Percentiles rank a stretch among this genome's conserved stretches.
These are phyloP conservation scores for Chiua sp. DNA, from an alignment of 1,284 basidiomycete species.

Conservation along the genomic window DNA sequence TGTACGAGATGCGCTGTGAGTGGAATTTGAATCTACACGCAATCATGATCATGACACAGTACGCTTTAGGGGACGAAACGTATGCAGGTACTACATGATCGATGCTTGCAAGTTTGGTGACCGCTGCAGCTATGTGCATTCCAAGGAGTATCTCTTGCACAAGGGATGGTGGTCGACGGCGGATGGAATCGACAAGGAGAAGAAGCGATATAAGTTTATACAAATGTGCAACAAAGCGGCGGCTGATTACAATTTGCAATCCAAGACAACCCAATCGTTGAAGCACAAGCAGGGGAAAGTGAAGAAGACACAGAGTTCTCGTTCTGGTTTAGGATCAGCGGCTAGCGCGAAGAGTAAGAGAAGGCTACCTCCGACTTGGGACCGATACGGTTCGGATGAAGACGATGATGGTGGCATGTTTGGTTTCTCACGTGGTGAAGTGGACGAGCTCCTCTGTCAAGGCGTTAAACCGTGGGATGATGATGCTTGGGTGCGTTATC, in stretches of 20 bases:
- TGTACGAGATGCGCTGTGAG: constrained; percentile 54
- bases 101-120: constrained; percentile 39
- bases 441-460: constrained; percentile 43
- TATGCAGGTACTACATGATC: constrained; percentile 42
- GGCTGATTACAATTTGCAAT: neutral
- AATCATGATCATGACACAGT: neutral
- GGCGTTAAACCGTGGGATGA: constrained; percentile 54
- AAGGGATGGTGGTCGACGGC: constrained; percentile 34
- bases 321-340: neutral
- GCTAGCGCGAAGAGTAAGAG: neutral
- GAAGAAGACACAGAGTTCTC: neutral
- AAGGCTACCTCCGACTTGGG: neutral
- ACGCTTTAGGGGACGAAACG: constrained; percentile 40
- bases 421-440: constrained; percentile 44
- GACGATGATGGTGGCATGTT: constrained; percentile 11
- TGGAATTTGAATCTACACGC: constrained; percentile 1
- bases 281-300: constrained; percentile 9
- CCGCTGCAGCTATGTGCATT: constrained; percentile 44
- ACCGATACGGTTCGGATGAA: constrained; percentile 4
- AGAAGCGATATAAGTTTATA: neutral
- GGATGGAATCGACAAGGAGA: constrained; percentile 10
- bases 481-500: constrained; percentile 43
- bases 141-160: constrained; percentile 31
- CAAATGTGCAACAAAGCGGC: constrained; percentile 10
- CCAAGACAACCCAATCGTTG: neutral